Base-by-base conservation (phyloP, 2,329 filamentous ascomycete species). In the Penicillium sp. region DNA sequence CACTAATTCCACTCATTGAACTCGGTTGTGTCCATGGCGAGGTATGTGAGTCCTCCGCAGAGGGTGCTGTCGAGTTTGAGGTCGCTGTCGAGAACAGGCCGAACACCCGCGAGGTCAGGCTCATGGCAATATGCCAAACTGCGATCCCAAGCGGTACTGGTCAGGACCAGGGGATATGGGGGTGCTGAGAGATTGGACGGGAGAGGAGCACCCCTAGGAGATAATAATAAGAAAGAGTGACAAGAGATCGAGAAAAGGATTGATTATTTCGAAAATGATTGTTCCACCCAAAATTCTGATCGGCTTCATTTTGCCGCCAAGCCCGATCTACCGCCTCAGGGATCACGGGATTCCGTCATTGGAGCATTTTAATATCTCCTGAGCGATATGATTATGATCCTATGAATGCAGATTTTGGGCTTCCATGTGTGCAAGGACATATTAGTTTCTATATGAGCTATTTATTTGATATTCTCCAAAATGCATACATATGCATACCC, bases 41-140 rank as follows among this genome's bases (percentile, higher is more conserved):
- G 41, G 57, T 36, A 37, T 60, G 42, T 49, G 72, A 62, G 50
- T 68, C 62, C 65, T 63, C 61, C 61, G 59, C 57, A 62, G 63
- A 57, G 53, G 48, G 30, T 19, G 66, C 51, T 26, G 55, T 53
- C 37, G 65, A 53, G 55, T 64, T 57, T 56, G 71, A 59, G 59
- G 64, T 64, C 64, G 69, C 75, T 71, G 73, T 70, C 61, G 80
- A 74, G 72, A 84, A 80, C 71, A 82, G 71, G 69, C 75, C 78
- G 68, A 77, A 73, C 66, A 84, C 73, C 63, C 78, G 77, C 70
- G 81, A 82, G 71, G 78, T 78, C 74, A 83, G 74, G 77, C 81
- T 84, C 82, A 84, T 84, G 76, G 76, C 80, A 75, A 67, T 61
- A 58, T 58, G 57, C 58, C 46, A 56, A 58, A 67, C 66, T 62